Conservation (phyloP, 2,329 filamentous ascomycete genomes). For the Paracoccidioides lutzii region DNA sequence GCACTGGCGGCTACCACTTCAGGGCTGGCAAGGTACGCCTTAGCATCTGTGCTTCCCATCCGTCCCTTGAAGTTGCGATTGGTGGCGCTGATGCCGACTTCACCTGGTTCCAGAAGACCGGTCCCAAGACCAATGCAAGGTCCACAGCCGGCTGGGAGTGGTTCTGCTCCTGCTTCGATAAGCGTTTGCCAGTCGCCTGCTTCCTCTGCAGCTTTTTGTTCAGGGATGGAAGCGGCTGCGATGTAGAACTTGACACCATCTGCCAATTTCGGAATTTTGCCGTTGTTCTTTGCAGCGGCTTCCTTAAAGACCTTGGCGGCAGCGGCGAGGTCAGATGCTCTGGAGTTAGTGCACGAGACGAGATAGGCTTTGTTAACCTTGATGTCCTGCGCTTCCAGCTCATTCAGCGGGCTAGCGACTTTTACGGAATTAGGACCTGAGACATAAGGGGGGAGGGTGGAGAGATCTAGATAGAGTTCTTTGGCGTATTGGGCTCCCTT, state of each 20-base stretch:
- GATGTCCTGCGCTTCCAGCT: constrained; percentile 63
- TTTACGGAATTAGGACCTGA: constrained; percentile 88
- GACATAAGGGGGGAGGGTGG: constrained; percentile 70
- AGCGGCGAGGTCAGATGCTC: constrained; percentile 65
- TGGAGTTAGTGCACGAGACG: constrained; percentile 78
- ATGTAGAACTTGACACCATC: constrained; percentile 76
- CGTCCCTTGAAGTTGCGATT: constrained; percentile 89
- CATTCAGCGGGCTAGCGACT: constrained; percentile 60
- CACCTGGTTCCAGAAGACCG: constrained; percentile 69
- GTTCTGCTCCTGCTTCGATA: constrained; percentile 62
- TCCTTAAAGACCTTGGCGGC: constrained; percentile 79
- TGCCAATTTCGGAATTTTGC: constrained; percentile 55
- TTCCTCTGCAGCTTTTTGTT: constrained; percentile 66
- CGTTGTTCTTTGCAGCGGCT: constrained; percentile 48
- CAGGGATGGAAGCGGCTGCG: constrained; percentile 65
- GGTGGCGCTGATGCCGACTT: constrained; percentile 69
- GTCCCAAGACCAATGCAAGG: constrained; percentile 76
- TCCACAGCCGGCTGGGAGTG: constrained; percentile 61
- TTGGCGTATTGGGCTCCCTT: constrained; percentile 72
- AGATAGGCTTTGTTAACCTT: constrained; percentile 73
- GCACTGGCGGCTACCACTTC: constrained; percentile 89
- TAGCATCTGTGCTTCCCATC: constrained; percentile 68
- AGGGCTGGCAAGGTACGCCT: constrained; percentile 77
- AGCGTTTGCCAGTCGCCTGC: constrained; percentile 76
- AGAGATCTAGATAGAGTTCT: constrained; percentile 65